phyloP scores from a whole-genome alignment of 768 basidiomycete species.

The Termitomyces sp. region DNA sequence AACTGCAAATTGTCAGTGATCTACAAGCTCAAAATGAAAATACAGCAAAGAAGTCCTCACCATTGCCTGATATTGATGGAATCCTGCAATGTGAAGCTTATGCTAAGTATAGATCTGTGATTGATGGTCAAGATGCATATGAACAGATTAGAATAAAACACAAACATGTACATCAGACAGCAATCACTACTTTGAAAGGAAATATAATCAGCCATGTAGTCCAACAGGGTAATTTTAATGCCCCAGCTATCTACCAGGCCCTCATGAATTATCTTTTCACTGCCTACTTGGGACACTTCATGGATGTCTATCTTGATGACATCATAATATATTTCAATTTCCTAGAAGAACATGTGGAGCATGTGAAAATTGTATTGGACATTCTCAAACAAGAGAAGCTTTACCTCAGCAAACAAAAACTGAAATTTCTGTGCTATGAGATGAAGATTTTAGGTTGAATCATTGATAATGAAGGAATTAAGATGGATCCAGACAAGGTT shows the following conservation, averaged over 20 bases:
- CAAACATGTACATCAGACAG: background rate
- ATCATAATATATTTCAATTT: background rate
- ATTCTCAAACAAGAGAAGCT: no score
- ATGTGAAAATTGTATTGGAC: no score
- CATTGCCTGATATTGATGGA: no score
- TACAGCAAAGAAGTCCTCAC: background rate
- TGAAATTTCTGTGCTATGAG: no score
- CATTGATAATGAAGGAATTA: background rate
- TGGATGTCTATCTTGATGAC: no score
- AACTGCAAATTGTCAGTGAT: no score
- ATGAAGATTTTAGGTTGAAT: background rate
- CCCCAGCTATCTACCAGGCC: background rate
- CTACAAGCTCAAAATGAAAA: no score
- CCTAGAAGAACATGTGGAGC: background rate
- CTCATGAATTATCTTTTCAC: background rate
- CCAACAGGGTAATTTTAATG: background rate
- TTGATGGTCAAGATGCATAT: no score
- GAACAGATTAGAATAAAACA: background rate
- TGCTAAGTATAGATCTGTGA: background rate
- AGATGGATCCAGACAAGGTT: no score
- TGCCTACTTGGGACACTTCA: no score
- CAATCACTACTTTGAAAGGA: background rate
- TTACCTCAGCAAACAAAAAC: no score
- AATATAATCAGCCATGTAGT: background rate
- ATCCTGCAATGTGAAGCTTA: background rate